These are phyloP conservation scores for Flaveria robusta DNA, from an alignment of 129 eudicot species.

Conservation along the genomic window DNA sequence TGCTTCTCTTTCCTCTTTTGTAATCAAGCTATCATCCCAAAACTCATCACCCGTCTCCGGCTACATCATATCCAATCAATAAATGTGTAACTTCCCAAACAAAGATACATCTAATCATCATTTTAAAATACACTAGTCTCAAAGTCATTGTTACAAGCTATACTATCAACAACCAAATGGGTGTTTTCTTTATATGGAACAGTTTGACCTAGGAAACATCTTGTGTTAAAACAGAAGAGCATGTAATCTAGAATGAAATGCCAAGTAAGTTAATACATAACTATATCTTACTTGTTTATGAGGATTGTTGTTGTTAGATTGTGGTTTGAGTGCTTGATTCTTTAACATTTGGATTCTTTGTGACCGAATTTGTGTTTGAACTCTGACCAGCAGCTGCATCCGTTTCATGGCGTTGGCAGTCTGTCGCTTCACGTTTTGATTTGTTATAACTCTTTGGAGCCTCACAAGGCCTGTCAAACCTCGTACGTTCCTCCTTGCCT, in stretches of 20 bases:
- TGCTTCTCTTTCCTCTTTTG: slow-evolving; percentile 82
- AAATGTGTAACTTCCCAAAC: not conserved
- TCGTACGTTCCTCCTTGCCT: slow-evolving; percentile 87
- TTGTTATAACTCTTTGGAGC: slow-evolving; percentile 85
- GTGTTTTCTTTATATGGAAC: not conserved
- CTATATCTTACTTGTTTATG: not conserved
- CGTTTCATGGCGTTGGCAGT: slow-evolving; percentile 88
- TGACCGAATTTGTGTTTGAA: slow-evolving; percentile 91
- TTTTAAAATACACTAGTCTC: not conserved
- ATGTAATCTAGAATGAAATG: not conserved
- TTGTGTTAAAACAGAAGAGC: not conserved
- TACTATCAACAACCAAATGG: not conserved
- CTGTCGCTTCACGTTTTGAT: slow-evolving; percentile 80
- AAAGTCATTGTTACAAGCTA: not conserved
- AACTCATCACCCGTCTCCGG: slow-evolving; percentile 40
- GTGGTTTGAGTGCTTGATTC: slow-evolving; percentile 63
- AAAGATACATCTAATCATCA: not conserved
- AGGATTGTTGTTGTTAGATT: slow-evolving; percentile 53
- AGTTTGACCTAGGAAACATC: not conserved
- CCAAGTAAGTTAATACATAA: slow-evolving; percentile 28
- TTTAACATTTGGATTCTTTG: slow-evolving; percentile 83
- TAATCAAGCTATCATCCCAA: slow-evolving; percentile 90
- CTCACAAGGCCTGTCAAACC: slow-evolving; percentile 88
- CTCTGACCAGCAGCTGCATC: slow-evolving; percentile 87
- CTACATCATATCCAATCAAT: not conserved